These are phyloP conservation scores for Trichoderma sp. DNA, from an alignment of 2,329 filamentous ascomycete genomes.

Conservation along the genomic window DNA sequence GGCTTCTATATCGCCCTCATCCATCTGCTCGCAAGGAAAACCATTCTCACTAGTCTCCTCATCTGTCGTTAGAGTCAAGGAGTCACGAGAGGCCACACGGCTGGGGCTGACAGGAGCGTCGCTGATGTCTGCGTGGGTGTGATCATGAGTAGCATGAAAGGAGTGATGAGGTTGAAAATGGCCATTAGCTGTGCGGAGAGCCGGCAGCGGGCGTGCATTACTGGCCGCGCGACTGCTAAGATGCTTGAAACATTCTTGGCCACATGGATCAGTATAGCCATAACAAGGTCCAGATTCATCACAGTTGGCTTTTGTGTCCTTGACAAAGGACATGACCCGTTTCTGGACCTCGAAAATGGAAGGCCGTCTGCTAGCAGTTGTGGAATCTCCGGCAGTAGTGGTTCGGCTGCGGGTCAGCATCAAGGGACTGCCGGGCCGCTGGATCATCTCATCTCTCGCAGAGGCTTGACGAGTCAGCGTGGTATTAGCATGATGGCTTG, in stretches of 20 bases:
- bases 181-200: conserved; percentile 50
- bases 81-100: conserved; percentile 47
- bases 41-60: conserved; percentile 33
- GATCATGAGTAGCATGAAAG: conserved; percentile 36
- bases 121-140: conserved; percentile 35
- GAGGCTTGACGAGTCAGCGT: conserved; percentile 38
- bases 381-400: conserved; percentile 35
- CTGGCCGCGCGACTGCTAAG: conserved; percentile 46
- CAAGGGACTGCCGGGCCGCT: conserved; percentile 36
- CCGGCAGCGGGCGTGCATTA: conserved; percentile 42
- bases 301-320: conserved; percentile 66
- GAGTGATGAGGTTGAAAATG: conserved; percentile 37
- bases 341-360: conserved; percentile 60
- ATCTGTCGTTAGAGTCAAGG: conserved; percentile 36
- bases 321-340: conserved; percentile 66
- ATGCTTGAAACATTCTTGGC: conserved; percentile 68
- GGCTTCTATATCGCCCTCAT: conserved; percentile 51
- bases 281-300: conserved; percentile 64
- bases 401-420: conserved; percentile 35
- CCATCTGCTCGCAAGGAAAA: conserved; percentile 37
- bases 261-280: conserved; percentile 68
- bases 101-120: conserved; percentile 42
- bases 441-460: conserved; percentile 39
- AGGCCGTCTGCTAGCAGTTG: conserved; percentile 49
- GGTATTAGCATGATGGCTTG: conserved; percentile 34